Conservation (phyloP, 257 asterid genomes). For the Solanum tacnaense region DNA sequence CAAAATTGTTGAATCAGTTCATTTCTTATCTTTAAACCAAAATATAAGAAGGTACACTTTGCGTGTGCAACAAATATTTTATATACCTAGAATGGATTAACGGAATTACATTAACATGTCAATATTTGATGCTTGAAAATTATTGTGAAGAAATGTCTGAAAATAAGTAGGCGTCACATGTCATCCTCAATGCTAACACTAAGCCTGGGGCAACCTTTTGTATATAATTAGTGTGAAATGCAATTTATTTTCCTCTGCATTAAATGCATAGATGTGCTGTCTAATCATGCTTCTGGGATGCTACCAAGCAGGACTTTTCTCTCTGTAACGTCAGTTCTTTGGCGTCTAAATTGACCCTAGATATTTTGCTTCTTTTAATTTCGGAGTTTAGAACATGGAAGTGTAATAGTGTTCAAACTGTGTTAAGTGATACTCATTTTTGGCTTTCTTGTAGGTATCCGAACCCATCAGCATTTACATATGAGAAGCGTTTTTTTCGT, state of each 20-base stretch:
- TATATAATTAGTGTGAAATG: neutral
- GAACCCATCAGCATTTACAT: slow-evolving; percentile 64
- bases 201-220: neutral
- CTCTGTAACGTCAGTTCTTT: neutral
- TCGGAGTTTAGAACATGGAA: neutral
- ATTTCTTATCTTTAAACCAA: neutral
- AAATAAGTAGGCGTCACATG: neutral
- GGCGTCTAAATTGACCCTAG: neutral
- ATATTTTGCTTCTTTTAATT: neutral
- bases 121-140: neutral
- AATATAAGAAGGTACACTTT: neutral
- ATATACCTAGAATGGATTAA: neutral
- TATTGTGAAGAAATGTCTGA: neutral
- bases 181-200: neutral
- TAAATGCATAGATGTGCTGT: neutral
- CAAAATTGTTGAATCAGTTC: neutral
- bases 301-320: neutral
- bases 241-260: neutral
- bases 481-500: slow-evolving; percentile 64
- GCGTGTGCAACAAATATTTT: neutral
- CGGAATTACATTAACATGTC: neutral
- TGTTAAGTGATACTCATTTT: neutral
- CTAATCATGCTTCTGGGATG: neutral
- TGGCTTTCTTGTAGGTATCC: slow-evolving; percentile 45
- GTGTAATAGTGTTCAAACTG: neutral